Conservation (phyloP, 2,329 filamentous ascomycete species). For the Pseudonectria foliicola region DNA sequence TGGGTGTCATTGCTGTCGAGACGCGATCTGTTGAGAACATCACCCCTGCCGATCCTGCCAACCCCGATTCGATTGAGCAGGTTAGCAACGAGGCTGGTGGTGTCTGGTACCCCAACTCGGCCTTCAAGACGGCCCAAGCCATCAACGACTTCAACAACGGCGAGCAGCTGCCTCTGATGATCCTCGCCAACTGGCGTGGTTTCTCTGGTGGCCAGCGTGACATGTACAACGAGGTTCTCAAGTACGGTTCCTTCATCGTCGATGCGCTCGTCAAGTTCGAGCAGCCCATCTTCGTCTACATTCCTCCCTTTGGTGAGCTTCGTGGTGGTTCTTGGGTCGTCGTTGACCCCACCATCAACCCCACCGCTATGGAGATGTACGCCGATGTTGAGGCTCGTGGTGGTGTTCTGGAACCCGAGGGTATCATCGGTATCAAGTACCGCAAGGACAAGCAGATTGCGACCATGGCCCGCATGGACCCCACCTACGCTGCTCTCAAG, state of each 20-base stretch:
- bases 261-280: constrained; percentile 97
- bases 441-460: constrained; percentile 94
- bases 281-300: constrained; percentile 98
- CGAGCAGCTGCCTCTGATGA: constrained; percentile 97
- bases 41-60: constrained; percentile 91
- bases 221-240: constrained; percentile 99
- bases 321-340: constrained; percentile 99
- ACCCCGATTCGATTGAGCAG: constrained; percentile 97
- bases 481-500: constrained; percentile 75
- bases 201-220: constrained; percentile 99
- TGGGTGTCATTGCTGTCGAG: constrained; percentile 97
- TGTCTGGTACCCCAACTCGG: constrained; percentile 99
- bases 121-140: constrained; percentile 98
- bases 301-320: constrained; percentile 91
- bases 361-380: constrained; percentile 98
- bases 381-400: constrained; percentile 90
- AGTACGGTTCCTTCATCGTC: constrained; percentile 98
- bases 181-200: constrained; percentile 98
- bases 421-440: constrained; percentile 98
- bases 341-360: constrained; percentile 97
- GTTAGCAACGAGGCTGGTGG: constrained; percentile 91
- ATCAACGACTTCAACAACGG: constrained; percentile 99
- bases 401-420: constrained; percentile 95
- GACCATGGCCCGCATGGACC: constrained; percentile 91
- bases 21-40: constrained; percentile 94